Evolutionary conservation across 2,329 filamentous ascomycete species (phyloP).

Genomic region (Claviceps capensis): DNA sequence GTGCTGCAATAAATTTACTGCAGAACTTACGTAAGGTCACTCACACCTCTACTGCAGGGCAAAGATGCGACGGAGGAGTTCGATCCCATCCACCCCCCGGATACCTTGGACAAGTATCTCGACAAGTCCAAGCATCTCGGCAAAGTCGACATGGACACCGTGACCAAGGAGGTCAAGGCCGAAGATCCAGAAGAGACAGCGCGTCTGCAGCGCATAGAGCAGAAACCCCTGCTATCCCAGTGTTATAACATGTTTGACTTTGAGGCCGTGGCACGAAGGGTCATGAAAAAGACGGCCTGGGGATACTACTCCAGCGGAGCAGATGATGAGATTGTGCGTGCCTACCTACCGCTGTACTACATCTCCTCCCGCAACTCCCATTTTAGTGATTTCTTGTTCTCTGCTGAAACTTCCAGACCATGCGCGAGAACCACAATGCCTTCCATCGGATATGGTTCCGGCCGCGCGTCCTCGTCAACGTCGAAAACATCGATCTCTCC

Average conservation of each 20-base stretch:
- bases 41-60: conserved; percentile 31
- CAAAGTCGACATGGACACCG: conserved; percentile 76
- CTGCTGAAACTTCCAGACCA: conserved; percentile 41
- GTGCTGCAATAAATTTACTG: no score
- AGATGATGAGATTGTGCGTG: conserved; percentile 28
- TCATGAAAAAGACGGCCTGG: conserved; percentile 97
- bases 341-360: no score
- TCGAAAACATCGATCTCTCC: conserved; percentile 71
- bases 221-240: conserved; percentile 69
- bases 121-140: conserved; percentile 77
- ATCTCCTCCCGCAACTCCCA: no score
- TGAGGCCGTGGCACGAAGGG: conserved; percentile 73
- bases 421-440: conserved; percentile 89
- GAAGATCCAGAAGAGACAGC: conserved; percentile 47
- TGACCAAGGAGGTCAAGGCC: conserved; percentile 56
- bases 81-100: conserved; percentile 76
- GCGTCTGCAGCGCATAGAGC: conserved; percentile 57
- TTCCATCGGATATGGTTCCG: conserved; percentile 98
- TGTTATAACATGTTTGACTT: conserved; percentile 96
- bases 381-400: conserved; percentile 4
- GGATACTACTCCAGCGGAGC: conserved; percentile 94
- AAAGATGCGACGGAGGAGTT: conserved; percentile 90
- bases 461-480: conserved; percentile 76
- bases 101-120: conserved; percentile 77
- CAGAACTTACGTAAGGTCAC: no score